Evolutionary conservation across 1,284 basidiomycete species (phyloP), one percentile per base, ranked within the genome.

Genomic region (Leccinum proliferum): DNA sequence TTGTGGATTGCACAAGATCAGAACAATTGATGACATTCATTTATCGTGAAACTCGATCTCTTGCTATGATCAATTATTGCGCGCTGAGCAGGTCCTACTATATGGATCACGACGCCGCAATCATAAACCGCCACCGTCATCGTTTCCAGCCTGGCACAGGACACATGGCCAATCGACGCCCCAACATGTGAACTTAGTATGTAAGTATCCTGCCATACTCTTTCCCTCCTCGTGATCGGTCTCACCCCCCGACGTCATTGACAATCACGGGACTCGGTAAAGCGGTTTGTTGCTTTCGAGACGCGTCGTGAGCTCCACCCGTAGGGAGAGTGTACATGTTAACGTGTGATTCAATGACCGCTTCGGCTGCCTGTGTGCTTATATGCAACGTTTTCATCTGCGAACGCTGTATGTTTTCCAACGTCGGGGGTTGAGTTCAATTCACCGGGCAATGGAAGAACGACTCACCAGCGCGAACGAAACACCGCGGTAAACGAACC

Each of bases 401-500:
- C 62, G 69, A 69, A 60, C 83, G 78, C 82, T 84, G 61, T 35
- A 32, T 34, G 43, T 43, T 41, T 55, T 34, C 21, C 21, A 5
- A 15, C 29, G 29, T 21, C 21, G 5, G 18, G 53, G 10, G 48
- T 62, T 53, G 59, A 53, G 15, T 12, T 35, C 25, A n/a, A 11
- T 18, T 14, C 43, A 53, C 9, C 53, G 15, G 2, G 32, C 15
- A 10, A 4, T 2, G 18, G 59, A 57, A n/a, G 3, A 37, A 43
- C 25, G 21, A 75, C 81, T 65, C 63, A 86, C 85, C 64, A 87
- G 67, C 25, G 85, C 83, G 71, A 83, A 87, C 12, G 73, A 70
- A 11, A 82, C 81, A 3, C 85, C 86, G 29, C 83, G 77, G 63
- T 84, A 83, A 35, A 84, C 77, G 67, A 75, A 79, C 1, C 77